Conservation (phyloP, 2,329 filamentous ascomycete species). For the Apiospora sp. region DNA sequence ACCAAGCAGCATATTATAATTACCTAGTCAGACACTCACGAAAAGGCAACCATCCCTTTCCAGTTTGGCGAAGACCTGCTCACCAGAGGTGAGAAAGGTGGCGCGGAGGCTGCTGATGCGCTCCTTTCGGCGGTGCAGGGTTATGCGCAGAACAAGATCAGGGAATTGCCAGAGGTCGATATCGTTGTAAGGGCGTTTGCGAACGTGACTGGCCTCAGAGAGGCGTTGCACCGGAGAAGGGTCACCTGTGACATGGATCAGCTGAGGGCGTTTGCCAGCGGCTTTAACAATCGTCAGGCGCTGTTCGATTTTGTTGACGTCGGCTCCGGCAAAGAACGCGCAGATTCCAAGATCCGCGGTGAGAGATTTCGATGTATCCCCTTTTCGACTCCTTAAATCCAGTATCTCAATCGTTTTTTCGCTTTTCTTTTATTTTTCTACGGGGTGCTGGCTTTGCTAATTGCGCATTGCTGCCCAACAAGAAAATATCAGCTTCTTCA, state of each 20-base stretch:
- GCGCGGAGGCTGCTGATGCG: not conserved
- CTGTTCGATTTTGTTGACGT: constrained; percentile 11
- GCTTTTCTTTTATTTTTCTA: too few relatives aligned
- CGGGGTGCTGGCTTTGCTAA: too few relatives aligned
- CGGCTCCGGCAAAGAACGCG: constrained; percentile 12
- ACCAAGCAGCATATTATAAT: not conserved
- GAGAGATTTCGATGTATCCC: not conserved
- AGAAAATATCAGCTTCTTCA: constrained; percentile 10
- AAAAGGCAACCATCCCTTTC: not conserved
- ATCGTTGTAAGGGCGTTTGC: constrained; percentile 6
- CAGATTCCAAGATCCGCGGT: constrained; percentile 13
- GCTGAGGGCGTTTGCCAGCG: not conserved
- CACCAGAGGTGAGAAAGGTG: not conserved
- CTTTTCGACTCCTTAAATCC: not conserved
- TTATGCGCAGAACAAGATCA: not conserved
- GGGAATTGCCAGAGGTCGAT: not conserved
- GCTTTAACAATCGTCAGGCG: not conserved
- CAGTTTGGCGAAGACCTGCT: not conserved
- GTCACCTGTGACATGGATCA: not conserved
- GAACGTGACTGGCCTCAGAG: not conserved
- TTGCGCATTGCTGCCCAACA: not conserved
- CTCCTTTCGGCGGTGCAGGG: constrained; percentile 6
- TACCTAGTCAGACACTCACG: not conserved
- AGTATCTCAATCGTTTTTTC: too few relatives aligned
- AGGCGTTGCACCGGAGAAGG: not conserved